phyloP scores from a whole-genome alignment of 306 rosid species.

The Betula pendula region DNA sequence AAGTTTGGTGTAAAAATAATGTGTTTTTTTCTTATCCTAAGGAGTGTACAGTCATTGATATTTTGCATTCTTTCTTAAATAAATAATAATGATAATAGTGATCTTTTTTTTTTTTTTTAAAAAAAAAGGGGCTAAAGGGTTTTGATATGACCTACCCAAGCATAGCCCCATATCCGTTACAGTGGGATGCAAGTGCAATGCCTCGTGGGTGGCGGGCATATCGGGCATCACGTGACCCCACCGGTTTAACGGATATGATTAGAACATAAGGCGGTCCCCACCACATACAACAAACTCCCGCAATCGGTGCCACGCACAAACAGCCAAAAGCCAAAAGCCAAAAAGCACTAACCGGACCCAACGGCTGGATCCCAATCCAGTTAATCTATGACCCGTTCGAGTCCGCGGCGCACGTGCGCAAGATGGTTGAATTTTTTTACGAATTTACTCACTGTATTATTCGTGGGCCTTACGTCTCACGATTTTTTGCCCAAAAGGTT shows the following conservation, averaged over 20 bases:
- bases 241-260: constrained; percentile 33
- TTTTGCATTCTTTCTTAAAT: too few relatives aligned
- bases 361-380: constrained; percentile 22
- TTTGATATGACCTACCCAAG: background rate
- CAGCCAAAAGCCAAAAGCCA: background rate
- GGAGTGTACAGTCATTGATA: too few relatives aligned
- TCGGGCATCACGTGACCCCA: constrained; percentile 36
- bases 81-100: too few relatives aligned
- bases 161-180: background rate
- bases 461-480: background rate
- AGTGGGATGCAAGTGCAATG: constrained; percentile 5
- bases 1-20: too few relatives aligned
- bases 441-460: background rate
- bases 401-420: constrained; percentile 45
- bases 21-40: too few relatives aligned
- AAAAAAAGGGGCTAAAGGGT: too few relatives aligned
- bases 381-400: constrained; percentile 18
- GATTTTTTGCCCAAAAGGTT: too few relatives aligned
- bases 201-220: constrained; percentile 42
- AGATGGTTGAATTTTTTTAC: constrained; percentile 3
- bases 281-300: constrained; percentile 10
- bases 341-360: background rate
- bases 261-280: constrained; percentile 12
- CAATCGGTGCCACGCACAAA: constrained; percentile 37
- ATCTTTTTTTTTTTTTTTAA: too few relatives aligned